These are phyloP conservation scores for Vigna hirtella DNA, from an alignment of 306 rosid genomes.

Conservation along the genomic window DNA sequence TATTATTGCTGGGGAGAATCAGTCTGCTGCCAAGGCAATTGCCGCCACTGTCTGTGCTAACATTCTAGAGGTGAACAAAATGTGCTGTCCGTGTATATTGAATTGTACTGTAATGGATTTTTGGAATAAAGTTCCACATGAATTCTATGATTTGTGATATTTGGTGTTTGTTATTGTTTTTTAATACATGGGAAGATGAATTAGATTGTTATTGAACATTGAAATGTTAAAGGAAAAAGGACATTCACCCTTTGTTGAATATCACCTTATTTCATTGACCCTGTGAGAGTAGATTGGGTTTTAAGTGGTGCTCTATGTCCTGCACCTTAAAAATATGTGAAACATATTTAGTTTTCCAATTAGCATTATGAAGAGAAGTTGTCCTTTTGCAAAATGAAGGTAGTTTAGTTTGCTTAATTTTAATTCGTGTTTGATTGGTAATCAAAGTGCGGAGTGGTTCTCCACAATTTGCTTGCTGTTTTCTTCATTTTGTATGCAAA, in stretches of 20 bases:
- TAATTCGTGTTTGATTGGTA: not conserved
- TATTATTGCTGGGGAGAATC: slow-evolving; percentile 92
- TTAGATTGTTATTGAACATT: not conserved
- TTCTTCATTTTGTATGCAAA: slow-evolving; percentile 25
- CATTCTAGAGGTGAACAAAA: slow-evolving; percentile 91
- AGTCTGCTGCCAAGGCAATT: slow-evolving; percentile 75
- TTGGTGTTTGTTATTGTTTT: slow-evolving; percentile 14
- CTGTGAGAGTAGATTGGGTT: slow-evolving; percentile 25
- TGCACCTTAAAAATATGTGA: not conserved
- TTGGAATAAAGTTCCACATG: slow-evolving; percentile 12
- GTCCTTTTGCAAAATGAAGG: not conserved
- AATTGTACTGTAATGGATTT: slow-evolving; percentile 51
- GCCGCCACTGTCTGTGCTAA: slow-evolving; percentile 73
- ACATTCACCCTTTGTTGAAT: not conserved
- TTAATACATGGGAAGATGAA: slow-evolving; percentile 16
- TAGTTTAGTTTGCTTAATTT: slow-evolving; percentile 27
- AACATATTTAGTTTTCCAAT: not conserved
- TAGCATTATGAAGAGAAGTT: not conserved
- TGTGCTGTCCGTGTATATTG: slow-evolving; percentile 48
- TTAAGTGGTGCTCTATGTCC: slow-evolving; percentile 3
- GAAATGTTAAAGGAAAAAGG: not conserved
- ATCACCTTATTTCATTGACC: slow-evolving; percentile 7
- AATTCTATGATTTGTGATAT: not conserved
- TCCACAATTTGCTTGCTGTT: slow-evolving; percentile 12
- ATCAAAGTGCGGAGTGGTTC: not conserved